Evolutionary conservation across 2,329 filamentous ascomycete species (phyloP), one percentile per base, ranked within the genome.

Genomic region (Aspergillus arachidicola): DNA sequence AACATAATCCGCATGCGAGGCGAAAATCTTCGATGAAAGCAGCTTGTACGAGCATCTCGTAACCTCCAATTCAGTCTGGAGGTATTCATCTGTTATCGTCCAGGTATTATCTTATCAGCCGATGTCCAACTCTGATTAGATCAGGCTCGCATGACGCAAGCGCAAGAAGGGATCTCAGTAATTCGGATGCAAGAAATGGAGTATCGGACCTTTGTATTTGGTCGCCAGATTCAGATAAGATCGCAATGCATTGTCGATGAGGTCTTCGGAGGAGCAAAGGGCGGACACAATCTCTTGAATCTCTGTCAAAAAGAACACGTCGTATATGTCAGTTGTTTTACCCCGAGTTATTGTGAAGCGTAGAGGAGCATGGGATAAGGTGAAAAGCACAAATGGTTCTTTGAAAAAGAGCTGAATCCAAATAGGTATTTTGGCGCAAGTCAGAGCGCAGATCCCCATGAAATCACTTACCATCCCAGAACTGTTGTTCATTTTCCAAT

Each of bases 171-270:
- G n/a, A 55, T 9, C 26, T 16, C 6, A 19, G 12, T 7, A 23
- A 26, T 11, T 32, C 12, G 16, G 11, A 55, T 14, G 36, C 38
- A 38, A 14, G 26, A 38, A 34, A 55, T 26, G 16, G n/a, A 28
- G 21, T 12, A 21, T 45, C 73, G 64, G 76, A 88, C 86, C 82
- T 80, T 90, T 91, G 76, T 91, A 91, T 65, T 83, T 86, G 23
- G 91, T 88, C 41, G 92, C 90, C 70, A 97, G 86, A 68, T 88
- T 86, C 63, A 99, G 85, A 86, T 94, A 99, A 50, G 87, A 85
- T 69, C 95, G 91, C 69, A 99, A 84, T 65, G 90, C 87, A 78
- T 97, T 89, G 80, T 99, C 95, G 77, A 98, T 91, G 63, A 83
- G 79, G 71, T 88, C 86, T 77, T 90, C 86, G 62, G 84, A 84